Base-by-base conservation (phyloP, 192 early-diverging fungal species). In the Linnemannia elongata region DNA sequence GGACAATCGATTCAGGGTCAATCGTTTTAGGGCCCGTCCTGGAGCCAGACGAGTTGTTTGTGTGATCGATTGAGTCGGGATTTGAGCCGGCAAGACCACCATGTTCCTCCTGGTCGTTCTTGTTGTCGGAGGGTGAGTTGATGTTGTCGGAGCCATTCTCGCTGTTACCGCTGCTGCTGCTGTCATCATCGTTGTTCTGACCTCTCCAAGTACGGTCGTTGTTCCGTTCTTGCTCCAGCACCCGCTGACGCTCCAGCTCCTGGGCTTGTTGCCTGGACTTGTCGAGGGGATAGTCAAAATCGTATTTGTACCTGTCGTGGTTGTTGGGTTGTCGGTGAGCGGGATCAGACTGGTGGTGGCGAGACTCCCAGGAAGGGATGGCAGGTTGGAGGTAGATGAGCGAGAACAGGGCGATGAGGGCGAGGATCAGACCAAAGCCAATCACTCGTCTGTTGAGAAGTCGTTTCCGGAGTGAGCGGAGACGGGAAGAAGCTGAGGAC, bases 1-100 rank as follows among this genome's bases (percentile, higher is more conserved):
- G 75, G 1, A 89, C 74, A 68, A 93, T 88, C 47, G 92, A 86
- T 47, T 82, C 83, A 27, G 84, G 77, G 41, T 79, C 76, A 39
- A 79, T 68, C 33, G 71, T 47, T 7, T n/a, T 74, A 22, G 38
- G 69, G 12, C 36, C 36, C n/a, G 44, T 60, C 42, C 20, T 18
- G 42, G 27, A 39, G 42, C 9, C 22, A n/a, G 57, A 10, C 30
- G 69, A 49, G 60, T 39, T 6, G 44, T 49, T 22, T 54, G 36
- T 42, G 22, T 13, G 41, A 42, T 42, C n/a, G 22, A 42, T 42
- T 4, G 39, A n/a, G 45, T 52, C 44, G 39, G 41, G 47, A 49
- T 74, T 44, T n/a, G 47, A 49, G 24, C 47, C 73, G 71, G 22
- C 10, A 44, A 38, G 39, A 35, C 39, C 72, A 74, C 44, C 73